A percentile compares a stretch with the other conserved stretches of the same genome.
phyloP scores from a whole-genome alignment of 306 rosid genomes.

The Sphenostylis stenocarpa region DNA sequence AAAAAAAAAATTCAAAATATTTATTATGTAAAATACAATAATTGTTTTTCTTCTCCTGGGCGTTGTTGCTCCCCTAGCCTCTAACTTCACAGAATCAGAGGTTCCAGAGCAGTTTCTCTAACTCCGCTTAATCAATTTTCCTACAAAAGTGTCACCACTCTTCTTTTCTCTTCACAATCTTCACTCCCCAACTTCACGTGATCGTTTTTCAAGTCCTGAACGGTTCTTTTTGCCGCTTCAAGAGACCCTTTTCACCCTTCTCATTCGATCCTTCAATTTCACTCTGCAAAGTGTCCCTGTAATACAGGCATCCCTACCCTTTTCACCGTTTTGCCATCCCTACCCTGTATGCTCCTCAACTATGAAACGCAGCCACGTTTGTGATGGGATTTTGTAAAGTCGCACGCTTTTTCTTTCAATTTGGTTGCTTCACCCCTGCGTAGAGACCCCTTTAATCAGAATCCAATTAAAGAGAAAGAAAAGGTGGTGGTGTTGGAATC shows the following conservation, averaged over 20 bases:
- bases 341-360: not conserved
- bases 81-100: not conserved
- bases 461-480: constrained; percentile 9
- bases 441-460: not conserved
- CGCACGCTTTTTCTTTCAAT: not conserved
- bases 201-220: not conserved
- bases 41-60: not conserved
- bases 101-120: not conserved
- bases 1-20: too few relatives aligned
- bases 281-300: not conserved
- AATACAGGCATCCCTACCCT: too few relatives aligned
- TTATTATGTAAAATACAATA: too few relatives aligned
- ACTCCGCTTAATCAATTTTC: not conserved
- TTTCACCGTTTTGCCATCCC: too few relatives aligned
- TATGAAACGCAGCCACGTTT: not conserved
- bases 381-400: not conserved
- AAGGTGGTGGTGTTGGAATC: constrained; percentile 30
- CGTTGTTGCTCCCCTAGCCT: not conserved
- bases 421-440: constrained; percentile 2
- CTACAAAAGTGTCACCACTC: too few relatives aligned
- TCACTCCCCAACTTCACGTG: not conserved
- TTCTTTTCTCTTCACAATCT: not conserved
- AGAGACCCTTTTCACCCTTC: not conserved
- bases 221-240: not conserved
- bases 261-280: not conserved